Base-by-base conservation (phyloP, 805 yeast species). In the Saccharomycopsis sp. region DNA sequence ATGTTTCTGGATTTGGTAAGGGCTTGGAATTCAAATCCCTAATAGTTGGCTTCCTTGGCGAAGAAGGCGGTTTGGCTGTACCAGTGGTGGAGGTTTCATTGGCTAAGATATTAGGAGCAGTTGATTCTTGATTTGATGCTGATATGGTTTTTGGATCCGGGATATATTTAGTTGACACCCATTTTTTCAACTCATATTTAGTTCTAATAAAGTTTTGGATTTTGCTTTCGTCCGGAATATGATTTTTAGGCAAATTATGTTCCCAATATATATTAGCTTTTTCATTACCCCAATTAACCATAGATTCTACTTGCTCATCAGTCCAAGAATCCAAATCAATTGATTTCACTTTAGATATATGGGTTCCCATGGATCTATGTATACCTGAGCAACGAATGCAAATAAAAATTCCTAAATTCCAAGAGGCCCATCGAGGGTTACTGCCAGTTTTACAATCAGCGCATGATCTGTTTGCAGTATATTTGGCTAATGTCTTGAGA, bases 361-460 rank as follows among this genome's bases (percentile, higher is more conserved):
- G 98, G 0, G 97, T 89, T 1, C 98, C 97, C 81, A 90, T 79
- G 41, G 90, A 77, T 59, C 97, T 72, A 61, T 90, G 98, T 51
- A 90, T 84, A 1, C 98, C 98, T 1, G 97, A 89, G 63, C 98
- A 90, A 56, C 93, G 73, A 52, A 90, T 90, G 63, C 98, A 90
- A 34, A 90, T 75, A 57, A 93, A 89, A 45, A 93, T 78, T 20
- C 98, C 98, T 43, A 90, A 63, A 55, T 83, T 88, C 96, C 97
- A 90, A 16, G 94, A 81, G 8, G 97, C 96, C 98, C 98, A 90
- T 44, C 97, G 74, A 19, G 98, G 98, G 62, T 90, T 95, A 28
- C 82, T 74, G 11, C 90, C 74, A 0, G 79, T 73, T 62, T 93
- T 90, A 65, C 98, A 90, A 63, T 90, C 98, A 1, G 89, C 95